Base-by-base conservation (phyloP, 352 stramenopile species). In the Pythium coloratum region DNA sequence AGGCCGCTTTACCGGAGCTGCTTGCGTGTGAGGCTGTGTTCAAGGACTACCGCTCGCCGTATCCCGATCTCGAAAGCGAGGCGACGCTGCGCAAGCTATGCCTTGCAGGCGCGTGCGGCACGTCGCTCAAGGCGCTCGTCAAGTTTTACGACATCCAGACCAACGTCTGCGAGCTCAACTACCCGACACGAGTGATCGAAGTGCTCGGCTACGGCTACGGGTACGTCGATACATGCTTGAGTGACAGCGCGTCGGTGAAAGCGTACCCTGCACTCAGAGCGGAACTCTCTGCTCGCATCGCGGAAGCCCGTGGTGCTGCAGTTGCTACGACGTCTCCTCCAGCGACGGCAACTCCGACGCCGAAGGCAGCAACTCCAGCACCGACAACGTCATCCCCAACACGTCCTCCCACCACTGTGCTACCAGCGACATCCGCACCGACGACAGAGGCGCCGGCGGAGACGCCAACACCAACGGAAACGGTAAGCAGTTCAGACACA, bases 161-260 rank as follows among this genome's bases (percentile, higher is more conserved):
- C 20, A 12, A 54, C 24, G 51, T 60, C 26, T 59, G 60, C 24
- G 60, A 67, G 50, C 42, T 67, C 60, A 38, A 67, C 40, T 67
- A 60, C 38, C 60, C 51, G 8, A 28, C 34, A 2, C 44, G 47
- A 28, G 6, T 32, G 6, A 53, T 12, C 7, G 20, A 32, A 3
- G 2, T 32, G 0, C 6, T 53, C 20, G 4, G 46, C n/a, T 53
- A 32, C 20, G 46, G 46, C 8, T 13, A 8, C 13, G n/a, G 46
- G 2, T 30, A 8, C 3, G n/a, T 9, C 2, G 10, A 24, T 5
- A 6, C 1, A 20, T 53, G 46, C 46, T 16, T 26, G 20, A 30
- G 13, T 2, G 20, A 53, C 46, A 53, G n/a, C 20, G 46, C 2
- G 16, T 10, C 42, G 0, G 8, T 32, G 14, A 7, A 8, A 28